Base-by-base conservation (phyloP, 2,329 filamentous ascomycete genomes). In the Colletotrichum tabaci region DNA sequence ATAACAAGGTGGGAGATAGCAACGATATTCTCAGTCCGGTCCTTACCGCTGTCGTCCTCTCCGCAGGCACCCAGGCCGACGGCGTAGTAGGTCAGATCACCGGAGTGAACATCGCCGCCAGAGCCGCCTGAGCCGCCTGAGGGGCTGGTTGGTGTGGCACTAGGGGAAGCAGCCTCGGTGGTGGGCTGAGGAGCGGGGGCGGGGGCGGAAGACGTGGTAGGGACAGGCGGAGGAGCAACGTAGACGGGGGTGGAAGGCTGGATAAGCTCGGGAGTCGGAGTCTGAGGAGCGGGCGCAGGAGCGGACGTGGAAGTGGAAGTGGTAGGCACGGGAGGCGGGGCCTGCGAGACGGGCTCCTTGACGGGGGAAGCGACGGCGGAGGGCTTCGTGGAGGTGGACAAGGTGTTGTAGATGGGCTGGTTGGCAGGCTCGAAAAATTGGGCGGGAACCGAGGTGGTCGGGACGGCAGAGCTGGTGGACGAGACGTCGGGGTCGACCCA, bases 61-160 rank as follows among this genome's bases (percentile, higher is more conserved):
- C 93, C 93, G 78, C 94, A 96, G 26, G 91, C 82, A 71, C 92
- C 92, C 10, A 92, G 79, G 52, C 92, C 94, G 58, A 92, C 84
- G 50, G 86, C 83, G 84, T 93, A 97, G 86, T 89, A 95, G 71
- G 94, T 96, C 75, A 94, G 86, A 61, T 95, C 88, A 73, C 93
- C 94, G 0, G 79, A 77, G 83, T 82, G 80, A 81, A 85, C 40
- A 75, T 75, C 70, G 61, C 77, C 76, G 66, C 75, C 76, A 66
- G 71, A 60, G 71, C 74, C 62, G 71, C 73, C 47, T 63, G 60
- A 35, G 68, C 69, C 57, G 70, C 74, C 63, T 68, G 53, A 56
- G 18, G 57, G 10, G 58, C 66, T 42, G 35, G 62, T 46, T 56
- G 56, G 61, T n/a, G 23, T 58, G 69, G 26, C 52, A 61, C 44